These are phyloP conservation scores for Hypoxylon lenormandii DNA, from an alignment of 495 filamentous ascomycete genomes.

Conservation along the genomic window DNA sequence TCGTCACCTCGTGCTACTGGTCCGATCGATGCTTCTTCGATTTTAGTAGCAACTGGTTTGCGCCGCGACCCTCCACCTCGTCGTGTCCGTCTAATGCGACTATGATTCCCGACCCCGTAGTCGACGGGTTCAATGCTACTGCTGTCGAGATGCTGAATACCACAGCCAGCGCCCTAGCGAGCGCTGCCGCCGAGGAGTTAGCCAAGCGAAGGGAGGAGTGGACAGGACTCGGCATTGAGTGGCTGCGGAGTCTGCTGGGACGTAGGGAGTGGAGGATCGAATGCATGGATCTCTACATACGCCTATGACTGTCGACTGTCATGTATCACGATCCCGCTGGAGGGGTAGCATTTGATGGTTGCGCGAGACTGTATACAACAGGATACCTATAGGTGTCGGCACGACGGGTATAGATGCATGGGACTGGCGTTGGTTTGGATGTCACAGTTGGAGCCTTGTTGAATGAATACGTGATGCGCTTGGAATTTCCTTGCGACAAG, in stretches of 20 bases:
- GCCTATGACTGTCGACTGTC: slow-evolving; percentile 67
- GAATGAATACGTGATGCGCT: slow-evolving; percentile 9
- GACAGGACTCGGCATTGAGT: slow-evolving; percentile 84
- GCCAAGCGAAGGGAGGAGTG: slow-evolving; percentile 71
- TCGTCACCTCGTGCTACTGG: slow-evolving; percentile 91
- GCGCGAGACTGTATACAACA: slow-evolving; percentile 24
- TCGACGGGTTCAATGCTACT: slow-evolving; percentile 58
- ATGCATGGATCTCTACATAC: slow-evolving; percentile 83
- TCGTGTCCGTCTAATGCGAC: slow-evolving; percentile 48
- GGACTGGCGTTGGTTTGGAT: slow-evolving; percentile 48
- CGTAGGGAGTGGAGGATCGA: slow-evolving; percentile 83
- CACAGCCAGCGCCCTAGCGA: slow-evolving; percentile 73
- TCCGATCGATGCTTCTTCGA: slow-evolving; percentile 90
- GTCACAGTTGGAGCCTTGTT: slow-evolving; percentile 6
- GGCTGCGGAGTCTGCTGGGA: slow-evolving; percentile 80
- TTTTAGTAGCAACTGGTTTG: slow-evolving; percentile 84
- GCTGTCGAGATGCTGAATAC: slow-evolving; percentile 74
- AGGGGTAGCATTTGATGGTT: background rate
- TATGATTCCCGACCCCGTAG: slow-evolving; percentile 52
- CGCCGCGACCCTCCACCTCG: slow-evolving; percentile 63
- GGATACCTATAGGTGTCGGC: slow-evolving; percentile 7
- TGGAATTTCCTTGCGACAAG: background rate
- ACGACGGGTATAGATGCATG: slow-evolving; percentile 41
- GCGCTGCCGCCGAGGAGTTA: slow-evolving; percentile 72
- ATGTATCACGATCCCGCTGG: background rate